phyloP scores from a whole-genome alignment of 768 basidiomycete genomes.

The Rhodosporidiobolus sp. region DNA sequence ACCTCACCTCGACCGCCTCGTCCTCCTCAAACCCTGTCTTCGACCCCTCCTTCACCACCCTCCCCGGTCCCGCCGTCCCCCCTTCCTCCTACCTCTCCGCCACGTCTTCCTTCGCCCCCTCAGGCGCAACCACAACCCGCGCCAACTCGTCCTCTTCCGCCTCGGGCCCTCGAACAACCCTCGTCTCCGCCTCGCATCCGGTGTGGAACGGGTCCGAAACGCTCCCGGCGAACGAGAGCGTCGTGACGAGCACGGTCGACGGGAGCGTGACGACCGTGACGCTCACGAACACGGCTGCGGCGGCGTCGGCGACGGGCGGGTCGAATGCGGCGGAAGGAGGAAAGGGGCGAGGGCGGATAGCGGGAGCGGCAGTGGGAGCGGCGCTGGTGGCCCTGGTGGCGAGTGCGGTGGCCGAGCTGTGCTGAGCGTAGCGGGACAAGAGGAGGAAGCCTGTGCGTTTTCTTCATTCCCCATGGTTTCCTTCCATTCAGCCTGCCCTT shows the following conservation, averaged over 20 bases:
- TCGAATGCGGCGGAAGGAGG: too few relatives aligned
- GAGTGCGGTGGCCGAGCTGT: too few relatives aligned
- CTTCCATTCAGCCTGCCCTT: too few relatives aligned
- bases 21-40: neutral
- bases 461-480: too few relatives aligned
- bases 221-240: neutral
- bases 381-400: too few relatives aligned
- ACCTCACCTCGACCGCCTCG: neutral
- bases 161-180: neutral
- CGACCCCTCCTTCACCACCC: neutral
- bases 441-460: too few relatives aligned
- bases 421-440: too few relatives aligned
- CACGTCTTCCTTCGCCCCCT: neutral
- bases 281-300: neutral
- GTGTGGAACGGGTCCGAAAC: neutral
- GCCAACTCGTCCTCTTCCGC: neutral
- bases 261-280: conserved; percentile 16
- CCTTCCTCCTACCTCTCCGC: conserved; percentile 2
- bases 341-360: too few relatives aligned
- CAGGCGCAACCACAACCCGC: too few relatives aligned
- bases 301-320: too few relatives aligned
- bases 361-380: too few relatives aligned
- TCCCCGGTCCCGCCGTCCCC: conserved; percentile 15
- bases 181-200: conserved; percentile 11
- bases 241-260: conserved; percentile 7